Base-by-base conservation (phyloP, 805 yeast species). In the Ogataea paraovalis region DNA sequence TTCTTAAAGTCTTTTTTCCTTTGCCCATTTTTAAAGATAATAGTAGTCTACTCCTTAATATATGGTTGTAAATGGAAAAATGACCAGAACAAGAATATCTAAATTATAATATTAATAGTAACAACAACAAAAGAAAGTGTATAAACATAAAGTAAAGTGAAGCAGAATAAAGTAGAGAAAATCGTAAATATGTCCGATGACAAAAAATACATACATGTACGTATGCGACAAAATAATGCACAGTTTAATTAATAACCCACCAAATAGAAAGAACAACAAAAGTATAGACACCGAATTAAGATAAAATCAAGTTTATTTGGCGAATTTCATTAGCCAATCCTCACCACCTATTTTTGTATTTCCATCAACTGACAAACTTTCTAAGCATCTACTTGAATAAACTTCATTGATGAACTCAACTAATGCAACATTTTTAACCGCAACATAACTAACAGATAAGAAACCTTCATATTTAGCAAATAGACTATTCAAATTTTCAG, bases 361-460 rank as follows among this genome's bases (percentile, higher is more conserved):
- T 16, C 46, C 45, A 7, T 66, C 37, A 14, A 45, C 44, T 3
- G 66, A 62, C n/a, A 64, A 47, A 14, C 39, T 44, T 3, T 54
- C 49, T 16, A 60, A 40, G 43, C 69, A 62, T 6, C 48, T 46
- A 2, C 51, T 23, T 2, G 96, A 84, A 36, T 70, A 65, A 2
- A 64, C 58, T 20, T 80, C 84, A 4, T 70, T 68, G 21, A 76
- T 80, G 61, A 83, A 92, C 57, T 92, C 97, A 3, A 92, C 75
- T 64, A 92, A 85, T 10, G 94, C 95, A 41, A 92, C 76, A 34
- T 78, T 78, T 39, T 88, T 74, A 5, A 82, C 78, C 2, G 76
- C 72, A 23, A 92, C 89, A 33, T 81, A 66, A 45, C 95, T 78
- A 2, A 83, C 70, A 53, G 83, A 87, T 12, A 78, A 66, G 52